These are phyloP conservation scores for Claviceps monticola DNA, from an alignment of 2,329 filamentous ascomycete species.

Conservation along the genomic window DNA sequence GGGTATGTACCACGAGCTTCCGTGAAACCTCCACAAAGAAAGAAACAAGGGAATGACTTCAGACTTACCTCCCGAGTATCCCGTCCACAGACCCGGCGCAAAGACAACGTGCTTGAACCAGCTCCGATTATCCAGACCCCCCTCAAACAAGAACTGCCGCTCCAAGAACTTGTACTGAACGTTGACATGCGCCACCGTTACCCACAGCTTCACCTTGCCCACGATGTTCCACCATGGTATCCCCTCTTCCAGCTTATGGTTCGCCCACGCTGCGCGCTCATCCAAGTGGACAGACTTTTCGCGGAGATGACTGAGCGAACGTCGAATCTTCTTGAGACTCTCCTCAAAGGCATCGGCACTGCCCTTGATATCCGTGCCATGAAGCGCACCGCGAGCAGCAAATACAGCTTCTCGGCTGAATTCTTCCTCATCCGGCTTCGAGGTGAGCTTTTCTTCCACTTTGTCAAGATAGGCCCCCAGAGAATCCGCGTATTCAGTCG, in stretches of 20 bases:
- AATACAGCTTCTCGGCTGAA: constrained; percentile 18
- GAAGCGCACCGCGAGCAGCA: constrained; percentile 14
- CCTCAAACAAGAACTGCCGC: constrained; percentile 60
- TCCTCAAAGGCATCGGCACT: constrained; percentile 25
- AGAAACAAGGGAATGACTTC: constrained; percentile 7
- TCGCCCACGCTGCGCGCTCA: constrained; percentile 26
- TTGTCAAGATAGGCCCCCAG: constrained; percentile 38
- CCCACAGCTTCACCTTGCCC: constrained; percentile 49
- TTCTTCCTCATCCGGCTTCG: constrained; percentile 13
- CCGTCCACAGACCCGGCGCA: constrained; percentile 82
- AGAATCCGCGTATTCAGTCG: constrained; percentile 47
- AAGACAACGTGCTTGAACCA: constrained; percentile 98
- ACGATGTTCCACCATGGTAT: constrained; percentile 72
- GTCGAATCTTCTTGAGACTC: constrained; percentile 25
- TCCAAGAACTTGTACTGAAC: constrained; percentile 75
- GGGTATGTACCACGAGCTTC: background rate
- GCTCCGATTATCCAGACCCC: constrained; percentile 61
- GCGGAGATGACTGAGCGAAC: constrained; percentile 23
- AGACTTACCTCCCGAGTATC: constrained; percentile 67
- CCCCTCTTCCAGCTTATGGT: constrained; percentile 30
- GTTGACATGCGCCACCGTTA: constrained; percentile 55
- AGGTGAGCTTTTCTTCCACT: constrained; percentile 33
- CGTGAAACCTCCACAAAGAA: background rate
- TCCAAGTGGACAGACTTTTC: constrained; percentile 31
- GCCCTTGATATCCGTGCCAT: constrained; percentile 15